Evolutionary conservation across 2,329 filamentous ascomycete genomes (phyloP), one percentile per base, ranked within the genome.

Genomic region (Fusarium sterilihyphosum): DNA sequence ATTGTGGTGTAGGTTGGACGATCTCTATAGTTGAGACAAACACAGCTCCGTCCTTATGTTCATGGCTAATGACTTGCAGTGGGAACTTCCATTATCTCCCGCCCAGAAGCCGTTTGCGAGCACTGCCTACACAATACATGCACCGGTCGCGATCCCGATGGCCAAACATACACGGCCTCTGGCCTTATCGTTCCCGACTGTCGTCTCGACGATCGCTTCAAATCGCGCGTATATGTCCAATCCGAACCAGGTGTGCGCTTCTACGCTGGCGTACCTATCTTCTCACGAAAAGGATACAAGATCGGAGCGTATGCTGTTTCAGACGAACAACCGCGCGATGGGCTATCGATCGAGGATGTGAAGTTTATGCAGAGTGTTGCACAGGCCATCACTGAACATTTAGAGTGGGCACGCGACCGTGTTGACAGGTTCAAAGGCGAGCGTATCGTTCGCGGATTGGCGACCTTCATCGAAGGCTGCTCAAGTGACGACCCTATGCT

Each of bases 291-390:
- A 11, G 87, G 85, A 41, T 86, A 88, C 35, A 86, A 88, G 53
- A 89, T 93, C 63, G 91, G 91, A 16, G 86, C 86, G 17, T 90
- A 91, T 67, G 87, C 88, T 60, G 86, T 92, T 5, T 82, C 91
- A 7, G 90, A 92, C 73, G 86, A 88, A 49, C 83, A 84, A n/a
- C 86, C 88, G 0, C 86, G 89, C 20, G 76, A 86, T 47, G 87
- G 86, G 0, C 76, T 92, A 24, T 82, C 81, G 17, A 76, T 83
- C 1, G 83, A 83, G 14, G 86, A 90, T 57, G 70, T 87, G 5
- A 83, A 85, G 29, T 91, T 89, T 56, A 82, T 93, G 78, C 85
- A 87, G 49, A 89, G 90, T 46, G 84, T 92, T 80, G 84, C 87
- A 1, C 82, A 82, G 24, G 87, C 89, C 8, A 84, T 90, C 9